Conservation (phyloP, 306 rosid species). For the Abrus pulchellus region DNA sequence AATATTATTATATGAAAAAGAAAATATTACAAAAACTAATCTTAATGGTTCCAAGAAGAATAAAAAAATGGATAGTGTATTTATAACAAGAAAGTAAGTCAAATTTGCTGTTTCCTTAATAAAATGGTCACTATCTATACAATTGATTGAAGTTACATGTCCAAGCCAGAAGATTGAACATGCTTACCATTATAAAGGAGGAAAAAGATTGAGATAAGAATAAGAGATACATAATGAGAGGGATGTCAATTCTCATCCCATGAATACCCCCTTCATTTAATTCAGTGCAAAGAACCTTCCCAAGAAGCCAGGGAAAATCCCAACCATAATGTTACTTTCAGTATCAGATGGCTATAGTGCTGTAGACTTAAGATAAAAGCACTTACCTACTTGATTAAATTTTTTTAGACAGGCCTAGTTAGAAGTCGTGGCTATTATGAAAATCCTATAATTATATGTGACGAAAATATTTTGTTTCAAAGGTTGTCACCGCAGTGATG, state of each 20-base stretch:
- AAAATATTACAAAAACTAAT: no score
- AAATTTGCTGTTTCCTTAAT: background rate
- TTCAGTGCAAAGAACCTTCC: constrained; percentile 44
- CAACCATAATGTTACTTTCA: background rate
- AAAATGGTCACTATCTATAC: background rate
- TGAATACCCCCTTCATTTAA: background rate
- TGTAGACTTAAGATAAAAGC: background rate
- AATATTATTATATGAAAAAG: no score
- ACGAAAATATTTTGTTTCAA: constrained; percentile 10
- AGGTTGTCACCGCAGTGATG: constrained; percentile 32
- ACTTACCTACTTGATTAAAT: background rate
- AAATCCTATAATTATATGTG: constrained; percentile 14
- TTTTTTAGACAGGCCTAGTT: background rate
- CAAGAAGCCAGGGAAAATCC: constrained; percentile 10
- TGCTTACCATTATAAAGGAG: background rate
- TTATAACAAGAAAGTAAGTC: background rate
- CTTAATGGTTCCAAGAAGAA: no score
- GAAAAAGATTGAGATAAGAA: background rate
- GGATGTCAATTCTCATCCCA: background rate
- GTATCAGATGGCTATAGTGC: background rate
- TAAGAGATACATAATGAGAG: background rate
- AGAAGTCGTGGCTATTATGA: constrained; percentile 3
- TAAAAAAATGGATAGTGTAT: background rate
- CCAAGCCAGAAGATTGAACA: background rate
- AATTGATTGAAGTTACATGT: background rate